phyloP scores from a whole-genome alignment of 495 filamentous ascomycete species.

The Parathielavia hyrcaniae region DNA sequence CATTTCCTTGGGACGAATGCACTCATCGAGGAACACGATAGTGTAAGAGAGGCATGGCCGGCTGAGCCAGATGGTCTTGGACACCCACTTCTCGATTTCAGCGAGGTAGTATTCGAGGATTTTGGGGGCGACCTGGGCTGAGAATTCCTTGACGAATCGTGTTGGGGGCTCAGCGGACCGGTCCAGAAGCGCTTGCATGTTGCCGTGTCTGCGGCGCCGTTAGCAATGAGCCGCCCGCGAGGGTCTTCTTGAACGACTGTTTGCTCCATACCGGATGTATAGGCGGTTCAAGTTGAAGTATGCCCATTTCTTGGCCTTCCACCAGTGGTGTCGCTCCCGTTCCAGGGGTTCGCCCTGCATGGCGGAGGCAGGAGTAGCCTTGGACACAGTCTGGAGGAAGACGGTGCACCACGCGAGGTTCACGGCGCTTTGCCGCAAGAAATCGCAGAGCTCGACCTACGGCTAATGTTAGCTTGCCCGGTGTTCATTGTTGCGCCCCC shows the following conservation, averaged over 20 bases:
- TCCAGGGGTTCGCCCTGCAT: slow-evolving; percentile 80
- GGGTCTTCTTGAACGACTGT: background rate
- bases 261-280: slow-evolving; percentile 70
- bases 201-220: slow-evolving; percentile 67
- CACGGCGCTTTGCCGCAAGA: slow-evolving; percentile 66
- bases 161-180: slow-evolving; percentile 59
- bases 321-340: slow-evolving; percentile 91
- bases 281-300: slow-evolving; percentile 95
- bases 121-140: slow-evolving; percentile 84
- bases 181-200: slow-evolving; percentile 61
- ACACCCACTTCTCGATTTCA: slow-evolving; percentile 95
- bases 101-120: slow-evolving; percentile 88
- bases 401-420: slow-evolving; percentile 94
- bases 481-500: background rate
- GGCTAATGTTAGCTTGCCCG: background rate
- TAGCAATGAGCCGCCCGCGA: slow-evolving; percentile 12
- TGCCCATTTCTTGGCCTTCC: slow-evolving; percentile 99
- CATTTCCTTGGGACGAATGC: slow-evolving; percentile 93
- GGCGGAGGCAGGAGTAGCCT: slow-evolving; percentile 69
- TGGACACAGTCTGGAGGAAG: slow-evolving; percentile 83
- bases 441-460: slow-evolving; percentile 75
- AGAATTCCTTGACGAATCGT: slow-evolving; percentile 82
- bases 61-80: slow-evolving; percentile 90
- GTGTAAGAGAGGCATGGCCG: slow-evolving; percentile 88
- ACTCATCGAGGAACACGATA: slow-evolving; percentile 89